Evolutionary conservation across 2,329 filamentous ascomycete genomes (phyloP).

Genomic region (Phaeosphaeriaceae sp.): DNA sequence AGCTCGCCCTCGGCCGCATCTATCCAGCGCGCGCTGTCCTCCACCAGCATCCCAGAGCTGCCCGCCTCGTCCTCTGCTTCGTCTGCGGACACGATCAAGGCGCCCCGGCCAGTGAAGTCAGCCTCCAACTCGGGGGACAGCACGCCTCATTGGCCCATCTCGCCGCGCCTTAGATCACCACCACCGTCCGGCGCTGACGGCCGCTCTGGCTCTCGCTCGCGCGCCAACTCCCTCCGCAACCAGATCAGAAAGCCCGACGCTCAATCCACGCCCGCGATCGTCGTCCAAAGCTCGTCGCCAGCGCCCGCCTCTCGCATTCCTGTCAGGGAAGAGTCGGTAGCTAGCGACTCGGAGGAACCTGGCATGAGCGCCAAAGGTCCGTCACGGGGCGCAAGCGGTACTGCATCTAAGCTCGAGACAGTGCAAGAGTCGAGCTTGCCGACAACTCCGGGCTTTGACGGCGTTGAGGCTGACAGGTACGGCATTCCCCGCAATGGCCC

Average conservation of each 20-base stretch:
- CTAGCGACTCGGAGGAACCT: constrained; percentile 48
- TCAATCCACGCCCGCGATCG: constrained; percentile 51
- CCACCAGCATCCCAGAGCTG: constrained; percentile 71
- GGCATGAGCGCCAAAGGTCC: constrained; percentile 48
- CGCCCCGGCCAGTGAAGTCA: constrained; percentile 71
- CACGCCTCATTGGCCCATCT: constrained; percentile 76
- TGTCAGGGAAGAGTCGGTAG: constrained; percentile 33
- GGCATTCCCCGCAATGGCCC: constrained; percentile 35
- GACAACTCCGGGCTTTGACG: constrained; percentile 67
- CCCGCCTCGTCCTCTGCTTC: constrained; percentile 58
- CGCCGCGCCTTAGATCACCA: constrained; percentile 78
- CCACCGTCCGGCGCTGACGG: constrained; percentile 61
- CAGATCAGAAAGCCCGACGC: constrained; percentile 41
- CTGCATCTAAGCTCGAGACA: constrained; percentile 76
- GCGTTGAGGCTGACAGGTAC: constrained; percentile 40
- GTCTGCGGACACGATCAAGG: constrained; percentile 66
- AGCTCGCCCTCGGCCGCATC: constrained; percentile 66
- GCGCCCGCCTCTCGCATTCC: constrained; percentile 42
- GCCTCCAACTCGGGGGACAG: constrained; percentile 52
- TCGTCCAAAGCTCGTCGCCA: constrained; percentile 55
- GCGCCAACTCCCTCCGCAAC: constrained; percentile 53
- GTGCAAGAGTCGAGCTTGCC: constrained; percentile 86
- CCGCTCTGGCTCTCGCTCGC: constrained; percentile 45
- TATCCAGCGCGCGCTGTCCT: constrained; percentile 71
- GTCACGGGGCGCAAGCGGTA: constrained; percentile 63